A percentile compares a stretch with the other conserved stretches of the same genome.
Conservation (phyloP, 768 basidiomycete species). For the Cyclocybe aegerita region DNA sequence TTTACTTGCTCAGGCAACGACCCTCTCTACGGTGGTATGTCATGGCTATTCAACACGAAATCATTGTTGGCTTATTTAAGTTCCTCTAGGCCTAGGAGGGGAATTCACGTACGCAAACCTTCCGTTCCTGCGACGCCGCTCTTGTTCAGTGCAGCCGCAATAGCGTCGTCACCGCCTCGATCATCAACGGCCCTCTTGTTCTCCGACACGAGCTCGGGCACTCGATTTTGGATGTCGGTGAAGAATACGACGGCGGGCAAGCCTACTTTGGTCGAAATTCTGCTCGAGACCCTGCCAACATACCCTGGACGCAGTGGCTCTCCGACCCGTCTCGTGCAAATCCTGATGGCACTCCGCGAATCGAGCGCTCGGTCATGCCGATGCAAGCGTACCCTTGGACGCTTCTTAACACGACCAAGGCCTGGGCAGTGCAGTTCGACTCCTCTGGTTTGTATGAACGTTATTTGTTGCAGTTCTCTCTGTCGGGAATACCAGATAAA, state of each 20-base stretch:
- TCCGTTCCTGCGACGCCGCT: too few species aligned
- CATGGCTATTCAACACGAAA: background rate
- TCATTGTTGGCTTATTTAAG: background rate
- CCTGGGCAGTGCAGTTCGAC: constrained; percentile 60
- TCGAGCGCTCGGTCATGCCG: constrained; percentile 74
- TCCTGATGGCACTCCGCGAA: constrained; percentile 26
- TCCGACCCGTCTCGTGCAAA: constrained; percentile 26
- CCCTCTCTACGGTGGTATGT: constrained; percentile 72
- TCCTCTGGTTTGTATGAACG: constrained; percentile 66
- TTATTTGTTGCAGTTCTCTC: constrained; percentile 66
- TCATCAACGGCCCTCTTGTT: constrained; percentile 71
- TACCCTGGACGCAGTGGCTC: constrained; percentile 78
- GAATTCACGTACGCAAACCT: constrained; percentile 62
- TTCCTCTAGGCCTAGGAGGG: constrained; percentile 62
- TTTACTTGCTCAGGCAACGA: constrained; percentile 56
- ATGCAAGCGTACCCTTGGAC: constrained; percentile 78
- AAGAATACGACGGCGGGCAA: constrained; percentile 81
- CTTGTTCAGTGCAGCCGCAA: background rate
- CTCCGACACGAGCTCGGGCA: constrained; percentile 81
- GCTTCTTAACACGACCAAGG: constrained; percentile 55
- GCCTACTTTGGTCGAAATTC: constrained; percentile 75
- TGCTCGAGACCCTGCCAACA: constrained; percentile 37
- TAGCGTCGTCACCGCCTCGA: constrained; percentile 75
- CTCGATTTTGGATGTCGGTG: constrained; percentile 75
- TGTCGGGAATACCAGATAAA: constrained; percentile 63